Conservation (phyloP, 2,329 filamentous ascomycete genomes). For the Aspergillus oerlinghausenensis region DNA sequence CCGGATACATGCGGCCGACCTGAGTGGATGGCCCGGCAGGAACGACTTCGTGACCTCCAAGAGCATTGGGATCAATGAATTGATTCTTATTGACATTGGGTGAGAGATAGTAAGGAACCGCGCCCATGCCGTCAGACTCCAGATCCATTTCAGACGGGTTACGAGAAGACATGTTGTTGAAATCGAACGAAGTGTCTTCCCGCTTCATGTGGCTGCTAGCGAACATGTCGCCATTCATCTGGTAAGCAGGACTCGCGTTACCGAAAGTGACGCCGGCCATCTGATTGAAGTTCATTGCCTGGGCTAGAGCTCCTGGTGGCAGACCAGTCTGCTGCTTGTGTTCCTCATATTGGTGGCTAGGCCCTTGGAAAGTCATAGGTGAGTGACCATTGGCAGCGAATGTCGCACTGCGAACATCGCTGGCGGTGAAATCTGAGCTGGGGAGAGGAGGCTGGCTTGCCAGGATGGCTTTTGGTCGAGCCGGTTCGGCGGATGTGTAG, state of each 20-base stretch:
- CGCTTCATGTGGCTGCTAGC: slow-evolving; percentile 45
- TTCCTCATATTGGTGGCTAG: slow-evolving; percentile 91
- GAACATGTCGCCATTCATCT: slow-evolving; percentile 57
- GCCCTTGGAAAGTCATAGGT: slow-evolving; percentile 64
- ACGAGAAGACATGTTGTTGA: slow-evolving; percentile 59
- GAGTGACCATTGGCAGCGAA: slow-evolving; percentile 35
- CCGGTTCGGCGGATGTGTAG: slow-evolving; percentile 34
- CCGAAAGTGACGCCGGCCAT: slow-evolving; percentile 40
- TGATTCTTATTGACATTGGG: slow-evolving; percentile 44
- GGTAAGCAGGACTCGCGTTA: slow-evolving; percentile 34
- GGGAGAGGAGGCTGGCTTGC: slow-evolving; percentile 34
- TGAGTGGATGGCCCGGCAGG: slow-evolving; percentile 49
- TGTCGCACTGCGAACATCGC: slow-evolving; percentile 29
- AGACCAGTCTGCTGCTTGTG: slow-evolving; percentile 96
- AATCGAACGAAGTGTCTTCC: slow-evolving; percentile 55
- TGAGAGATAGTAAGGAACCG: slow-evolving; percentile 63
- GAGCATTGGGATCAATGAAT: slow-evolving; percentile 69
- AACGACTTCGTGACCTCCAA: slow-evolving; percentile 59
- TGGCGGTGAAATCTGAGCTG: slow-evolving; percentile 30
- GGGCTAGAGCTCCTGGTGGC: slow-evolving; percentile 75
- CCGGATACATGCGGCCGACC: slow-evolving; percentile 78
- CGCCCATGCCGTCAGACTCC: slow-evolving; percentile 63
- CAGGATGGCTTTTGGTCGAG: slow-evolving; percentile 34
- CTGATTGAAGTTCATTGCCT: slow-evolving; percentile 73
- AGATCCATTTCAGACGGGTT: slow-evolving; percentile 58